A percentile compares a stretch with the other conserved stretches of the same genome.
These are phyloP conservation scores for Coprinopsis strossmayeri DNA, from an alignment of 768 basidiomycete species.

Conservation along the genomic window DNA sequence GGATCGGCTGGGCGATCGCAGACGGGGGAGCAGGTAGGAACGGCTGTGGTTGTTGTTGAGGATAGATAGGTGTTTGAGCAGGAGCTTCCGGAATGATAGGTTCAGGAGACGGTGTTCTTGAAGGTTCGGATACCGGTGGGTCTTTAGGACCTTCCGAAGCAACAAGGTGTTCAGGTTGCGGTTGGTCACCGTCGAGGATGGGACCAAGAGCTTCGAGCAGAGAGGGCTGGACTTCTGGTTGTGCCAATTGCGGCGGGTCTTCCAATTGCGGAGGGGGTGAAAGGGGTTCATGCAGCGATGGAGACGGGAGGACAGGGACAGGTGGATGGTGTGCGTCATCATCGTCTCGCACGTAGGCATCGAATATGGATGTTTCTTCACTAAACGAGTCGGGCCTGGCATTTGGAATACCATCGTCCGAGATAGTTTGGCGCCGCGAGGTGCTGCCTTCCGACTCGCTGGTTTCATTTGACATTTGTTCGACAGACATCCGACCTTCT, in stretches of 20 bases:
- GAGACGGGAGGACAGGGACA: constrained; percentile 25
- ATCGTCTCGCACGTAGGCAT: constrained; percentile 63
- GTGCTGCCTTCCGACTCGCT: constrained; percentile 40
- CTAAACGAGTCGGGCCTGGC: constrained; percentile 68
- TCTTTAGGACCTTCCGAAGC: constrained; percentile 33
- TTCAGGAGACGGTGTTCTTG: constrained; percentile 55
- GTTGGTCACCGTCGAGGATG: constrained; percentile 61
- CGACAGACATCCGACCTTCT: constrained; percentile 56
- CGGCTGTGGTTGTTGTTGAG: constrained; percentile 14
- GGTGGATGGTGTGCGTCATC: constrained; percentile 39
- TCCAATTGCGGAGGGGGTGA: constrained; percentile 13
- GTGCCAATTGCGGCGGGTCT: constrained; percentile 17
- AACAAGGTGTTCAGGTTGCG: constrained; percentile 53
- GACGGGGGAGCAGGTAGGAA: constrained; percentile 13
- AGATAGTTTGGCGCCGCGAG: constrained; percentile 35
- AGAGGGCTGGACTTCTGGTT: constrained; percentile 23
- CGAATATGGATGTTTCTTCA: constrained; percentile 79
- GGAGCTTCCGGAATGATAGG: constrained; percentile 19
- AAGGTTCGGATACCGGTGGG: constrained; percentile 26
- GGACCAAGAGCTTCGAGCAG: constrained; percentile 31
- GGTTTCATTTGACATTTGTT: constrained; percentile 67
- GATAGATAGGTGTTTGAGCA: constrained; percentile 19
- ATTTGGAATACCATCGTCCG: constrained; percentile 35
- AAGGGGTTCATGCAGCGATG: constrained; percentile 13
- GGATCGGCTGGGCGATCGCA: constrained; percentile 8